These are phyloP conservation scores for Rhexocercosporidium sp. DNA, from an alignment of 2,329 filamentous ascomycete species.

Conservation along the genomic window DNA sequence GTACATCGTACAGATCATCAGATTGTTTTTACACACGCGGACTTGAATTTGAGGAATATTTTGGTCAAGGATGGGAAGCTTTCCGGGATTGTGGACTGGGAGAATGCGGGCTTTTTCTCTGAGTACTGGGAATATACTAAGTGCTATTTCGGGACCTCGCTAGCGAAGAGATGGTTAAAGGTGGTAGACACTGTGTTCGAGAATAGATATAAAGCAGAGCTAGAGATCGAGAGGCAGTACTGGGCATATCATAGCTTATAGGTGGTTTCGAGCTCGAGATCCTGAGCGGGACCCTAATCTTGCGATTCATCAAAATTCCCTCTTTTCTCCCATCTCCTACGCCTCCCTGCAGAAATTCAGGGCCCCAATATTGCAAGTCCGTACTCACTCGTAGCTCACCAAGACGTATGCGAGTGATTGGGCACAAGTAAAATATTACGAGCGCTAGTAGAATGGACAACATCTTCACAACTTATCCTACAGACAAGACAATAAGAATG, in stretches of 20 bases:
- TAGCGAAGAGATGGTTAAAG: conserved; percentile 24
- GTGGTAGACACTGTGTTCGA: conserved; percentile 22
- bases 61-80: conserved; percentile 46
- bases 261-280: too few relatives aligned
- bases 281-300: too few relatives aligned
- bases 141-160: conserved; percentile 21
- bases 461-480: too few relatives aligned
- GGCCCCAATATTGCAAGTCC: too few relatives aligned
- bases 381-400: too few relatives aligned
- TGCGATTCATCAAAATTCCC: too few relatives aligned
- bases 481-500: too few relatives aligned
- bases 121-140: conserved; percentile 47
- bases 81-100: conserved; percentile 49
- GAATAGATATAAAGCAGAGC: conserved; percentile 20
- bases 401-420: too few relatives aligned
- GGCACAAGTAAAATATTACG: too few relatives aligned
- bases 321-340: too few relatives aligned
- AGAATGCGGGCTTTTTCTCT: conserved; percentile 46
- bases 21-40: conserved; percentile 54
- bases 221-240: conserved; percentile 22
- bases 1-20: conserved; percentile 20
- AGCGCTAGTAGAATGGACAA: too few relatives aligned
- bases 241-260: conserved; percentile 21
- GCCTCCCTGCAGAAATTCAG: too few relatives aligned
- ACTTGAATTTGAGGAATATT: conserved; percentile 53